phyloP scores from a whole-genome alignment of 2,329 filamentous ascomycete genomes.

The Ilyonectria robusta region DNA sequence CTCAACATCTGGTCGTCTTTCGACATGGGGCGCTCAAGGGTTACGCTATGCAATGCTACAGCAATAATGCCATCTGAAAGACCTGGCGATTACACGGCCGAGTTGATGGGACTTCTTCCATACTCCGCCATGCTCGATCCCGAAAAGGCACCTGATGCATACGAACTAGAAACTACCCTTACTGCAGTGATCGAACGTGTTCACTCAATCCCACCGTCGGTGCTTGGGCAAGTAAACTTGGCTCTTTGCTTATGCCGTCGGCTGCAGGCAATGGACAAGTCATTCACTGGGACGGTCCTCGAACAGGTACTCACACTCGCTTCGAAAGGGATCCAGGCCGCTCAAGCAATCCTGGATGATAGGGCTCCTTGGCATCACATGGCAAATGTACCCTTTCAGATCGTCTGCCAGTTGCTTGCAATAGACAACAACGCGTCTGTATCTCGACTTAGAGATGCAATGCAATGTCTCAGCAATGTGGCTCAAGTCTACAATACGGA shows the following conservation, averaged over 20 bases:
- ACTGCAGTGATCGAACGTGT: conserved; percentile 56
- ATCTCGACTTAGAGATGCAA: conserved; percentile 63
- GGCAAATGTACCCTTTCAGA: conserved; percentile 72
- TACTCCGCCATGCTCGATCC: conserved; percentile 69
- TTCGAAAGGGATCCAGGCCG: conserved; percentile 61
- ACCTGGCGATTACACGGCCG: conserved; percentile 59
- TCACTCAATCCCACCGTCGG: conserved; percentile 59
- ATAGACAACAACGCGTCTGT: conserved; percentile 67
- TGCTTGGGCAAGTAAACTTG: conserved; percentile 68
- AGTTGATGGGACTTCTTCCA: conserved; percentile 67
- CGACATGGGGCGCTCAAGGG: conserved; percentile 68
- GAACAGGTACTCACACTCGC: conserved; percentile 64
- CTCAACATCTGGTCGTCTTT: conserved; percentile 73
- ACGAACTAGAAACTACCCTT: conserved; percentile 61
- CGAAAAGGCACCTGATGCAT: conserved; percentile 56
- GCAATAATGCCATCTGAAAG: conserved; percentile 56
- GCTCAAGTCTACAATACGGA: conserved; percentile 60
- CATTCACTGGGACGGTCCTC: conserved; percentile 58
- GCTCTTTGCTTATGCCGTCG: conserved; percentile 69
- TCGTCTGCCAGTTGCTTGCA: conserved; percentile 68
- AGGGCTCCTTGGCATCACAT: conserved; percentile 71
- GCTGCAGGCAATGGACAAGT: conserved; percentile 64
- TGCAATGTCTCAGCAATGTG: conserved; percentile 62
- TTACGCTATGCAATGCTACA: conserved; percentile 62
- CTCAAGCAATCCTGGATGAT: conserved; percentile 60